These are phyloP conservation scores for Hypoxylon fuscum DNA, from an alignment of 495 filamentous ascomycete genomes.

Conservation along the genomic window DNA sequence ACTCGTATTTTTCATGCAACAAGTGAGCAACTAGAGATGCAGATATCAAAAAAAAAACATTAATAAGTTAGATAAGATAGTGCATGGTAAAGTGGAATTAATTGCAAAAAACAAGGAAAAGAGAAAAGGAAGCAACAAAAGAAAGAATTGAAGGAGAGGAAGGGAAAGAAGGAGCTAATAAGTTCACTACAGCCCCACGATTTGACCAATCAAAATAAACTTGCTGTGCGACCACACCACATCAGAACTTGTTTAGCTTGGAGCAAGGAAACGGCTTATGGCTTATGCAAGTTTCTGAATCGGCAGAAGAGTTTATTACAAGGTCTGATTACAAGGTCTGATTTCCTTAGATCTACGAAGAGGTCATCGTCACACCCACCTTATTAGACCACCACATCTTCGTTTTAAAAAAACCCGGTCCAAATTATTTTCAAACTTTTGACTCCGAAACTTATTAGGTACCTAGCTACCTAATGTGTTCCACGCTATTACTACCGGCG, in stretches of 20 bases:
- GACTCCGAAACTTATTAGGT: too few relatives aligned
- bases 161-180: not conserved
- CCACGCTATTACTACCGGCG: conserved; percentile 2
- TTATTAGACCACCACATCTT: too few relatives aligned
- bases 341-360: conserved; percentile 12
- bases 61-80: too few relatives aligned
- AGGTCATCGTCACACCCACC: conserved; percentile 12
- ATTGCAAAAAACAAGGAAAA: too few relatives aligned
- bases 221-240: conserved; percentile 1
- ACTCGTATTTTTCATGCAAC: too few relatives aligned
- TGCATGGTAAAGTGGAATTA: too few relatives aligned
- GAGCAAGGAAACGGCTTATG: conserved; percentile 25
- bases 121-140: too few relatives aligned
- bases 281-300: conserved; percentile 38
- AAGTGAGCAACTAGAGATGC: too few relatives aligned
- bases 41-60: too few relatives aligned
- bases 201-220: conserved; percentile 16
- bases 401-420: too few relatives aligned
- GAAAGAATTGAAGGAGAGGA: too few relatives aligned
- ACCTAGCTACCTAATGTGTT: conserved; percentile 2
- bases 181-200: not conserved
- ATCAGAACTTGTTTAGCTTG: conserved; percentile 12
- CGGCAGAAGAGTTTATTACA: conserved; percentile 19
- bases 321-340: not conserved
- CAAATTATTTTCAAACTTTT: too few relatives aligned